These are phyloP conservation scores for Tylopilus felleus DNA, from an alignment of 768 basidiomycete species.

Conservation along the genomic window DNA sequence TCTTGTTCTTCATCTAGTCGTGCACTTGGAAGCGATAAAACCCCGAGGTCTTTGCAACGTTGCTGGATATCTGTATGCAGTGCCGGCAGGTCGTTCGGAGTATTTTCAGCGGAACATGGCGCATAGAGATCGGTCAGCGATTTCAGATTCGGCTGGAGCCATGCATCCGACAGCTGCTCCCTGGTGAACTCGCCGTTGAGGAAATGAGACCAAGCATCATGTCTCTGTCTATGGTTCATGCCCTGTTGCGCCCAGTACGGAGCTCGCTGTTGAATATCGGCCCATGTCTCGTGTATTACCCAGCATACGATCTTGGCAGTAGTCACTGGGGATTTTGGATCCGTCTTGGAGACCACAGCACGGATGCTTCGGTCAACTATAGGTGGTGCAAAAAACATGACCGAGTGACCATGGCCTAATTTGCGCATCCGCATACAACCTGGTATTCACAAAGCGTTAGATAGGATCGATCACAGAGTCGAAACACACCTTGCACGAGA, in stretches of 20 bases:
- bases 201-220: constrained; percentile 13
- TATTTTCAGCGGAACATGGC: not conserved
- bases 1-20: too few species aligned
- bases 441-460: constrained; percentile 39
- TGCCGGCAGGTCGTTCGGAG: too few species aligned
- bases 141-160: too few species aligned
- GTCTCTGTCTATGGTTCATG: constrained; percentile 1
- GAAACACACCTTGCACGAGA: constrained; percentile 33
- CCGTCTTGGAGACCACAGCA: constrained; percentile 8
- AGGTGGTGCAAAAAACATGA: constrained; percentile 42
- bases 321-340: not conserved
- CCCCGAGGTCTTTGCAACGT: not conserved
- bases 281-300: too few species aligned
- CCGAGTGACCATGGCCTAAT: constrained; percentile 44
- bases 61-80: not conserved
- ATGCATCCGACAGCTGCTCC: too few species aligned
- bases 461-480: not conserved
- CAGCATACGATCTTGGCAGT: constrained; percentile 33
- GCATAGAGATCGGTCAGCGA: not conserved
- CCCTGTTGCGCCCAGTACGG: too few species aligned
- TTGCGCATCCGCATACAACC: too few species aligned
- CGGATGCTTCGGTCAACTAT: constrained; percentile 39
- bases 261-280: not conserved
- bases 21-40: not conserved
- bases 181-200: not conserved